These are phyloP conservation scores for Tarenaya hassleriana DNA, from an alignment of 345 rosid genomes.

Conservation along the genomic window DNA sequence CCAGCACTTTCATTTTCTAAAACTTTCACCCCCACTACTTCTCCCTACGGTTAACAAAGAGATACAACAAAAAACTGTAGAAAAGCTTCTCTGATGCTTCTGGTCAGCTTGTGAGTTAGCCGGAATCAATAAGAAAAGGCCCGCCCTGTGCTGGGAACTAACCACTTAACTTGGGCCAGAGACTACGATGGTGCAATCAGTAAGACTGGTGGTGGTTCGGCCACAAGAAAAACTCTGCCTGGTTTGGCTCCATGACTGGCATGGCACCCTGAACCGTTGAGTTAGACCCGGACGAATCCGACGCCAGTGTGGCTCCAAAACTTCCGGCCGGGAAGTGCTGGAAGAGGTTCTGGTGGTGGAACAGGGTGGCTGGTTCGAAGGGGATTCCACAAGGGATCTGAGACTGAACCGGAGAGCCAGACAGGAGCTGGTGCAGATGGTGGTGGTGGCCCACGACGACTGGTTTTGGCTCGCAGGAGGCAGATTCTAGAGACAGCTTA, in stretches of 20 bases:
- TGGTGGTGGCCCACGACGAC: constrained; percentile 26
- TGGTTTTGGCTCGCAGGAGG: constrained; percentile 56
- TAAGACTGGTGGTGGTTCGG: constrained; percentile 64
- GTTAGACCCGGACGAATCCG: constrained; percentile 27
- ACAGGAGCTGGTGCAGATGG: not conserved
- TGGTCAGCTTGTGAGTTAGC: too few relatives aligned
- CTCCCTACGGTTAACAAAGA: too few relatives aligned
- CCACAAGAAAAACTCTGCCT: constrained; percentile 71
- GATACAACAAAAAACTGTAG: too few relatives aligned
- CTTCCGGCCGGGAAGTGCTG: constrained; percentile 56
- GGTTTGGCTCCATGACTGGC: constrained; percentile 42
- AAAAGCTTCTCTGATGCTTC: constrained; percentile 33
- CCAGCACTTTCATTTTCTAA: too few relatives aligned
- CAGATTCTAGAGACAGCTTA: constrained; percentile 57
- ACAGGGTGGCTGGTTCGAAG: constrained; percentile 45
- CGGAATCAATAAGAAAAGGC: constrained; percentile 22
- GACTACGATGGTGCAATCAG: too few relatives aligned
- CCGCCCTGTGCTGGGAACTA: too few relatives aligned
- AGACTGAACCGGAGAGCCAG: constrained; percentile 35
- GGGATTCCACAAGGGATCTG: constrained; percentile 61
- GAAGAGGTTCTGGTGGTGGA: constrained; percentile 56
- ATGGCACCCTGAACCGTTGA: constrained; percentile 27
- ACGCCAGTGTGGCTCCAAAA: constrained; percentile 28
- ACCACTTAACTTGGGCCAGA: too few relatives aligned
- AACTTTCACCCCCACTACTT: too few relatives aligned